Evolutionary conservation across 2,329 filamentous ascomycete genomes (phyloP), one percentile per base, ranked within the genome.

Genomic region (Microsporum ferrugineum): DNA sequence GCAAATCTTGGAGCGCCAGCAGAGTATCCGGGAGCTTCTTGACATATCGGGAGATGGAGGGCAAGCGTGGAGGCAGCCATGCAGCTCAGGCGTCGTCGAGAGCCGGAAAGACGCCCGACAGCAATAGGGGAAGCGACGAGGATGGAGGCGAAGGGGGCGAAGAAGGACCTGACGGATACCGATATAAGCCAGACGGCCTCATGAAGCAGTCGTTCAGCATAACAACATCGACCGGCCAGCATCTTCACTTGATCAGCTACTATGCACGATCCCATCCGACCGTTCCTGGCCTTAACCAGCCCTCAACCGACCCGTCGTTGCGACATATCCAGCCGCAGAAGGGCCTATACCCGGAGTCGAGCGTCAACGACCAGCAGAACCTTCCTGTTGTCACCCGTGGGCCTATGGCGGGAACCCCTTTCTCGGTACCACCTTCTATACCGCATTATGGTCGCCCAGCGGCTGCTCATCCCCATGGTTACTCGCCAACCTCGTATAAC

Each of bases 181-280:
- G 90, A 65, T 96, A 96, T 77, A 99, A 96, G 80, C 89, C 88
- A 7, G 94, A 99, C 69, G 94, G 94, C 0, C 82, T 99, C 2
- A 96, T 97, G 91, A 99, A 99, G 82, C 94, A 99, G 76, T 97
- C 94, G 0, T 99, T 97, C 80, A 97, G 92, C 77, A 97, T 99
- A 76, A 96, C 91, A 27, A 97, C 94, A 0, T 90, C 88, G 1
- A 86, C 82, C 41, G 84, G 90, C 66, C 91, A 96, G 69, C 94
- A 97, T 72, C 84, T 99, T 1, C 94, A 99, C 76, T 82, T 99
- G 58, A 99, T 99, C 76, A 96, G 92, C 68, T 99, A 99, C 77
- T 97, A 91, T 75, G 88, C 91, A 2, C 84, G 91, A 61, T 88
- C 89, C 33, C 85, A 89, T 62, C 84, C 88, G 2, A 84, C 84